phyloP scores from a whole-genome alignment of 192 early-diverging fungal species.

The Gaertneriomyces semiglobifer region DNA sequence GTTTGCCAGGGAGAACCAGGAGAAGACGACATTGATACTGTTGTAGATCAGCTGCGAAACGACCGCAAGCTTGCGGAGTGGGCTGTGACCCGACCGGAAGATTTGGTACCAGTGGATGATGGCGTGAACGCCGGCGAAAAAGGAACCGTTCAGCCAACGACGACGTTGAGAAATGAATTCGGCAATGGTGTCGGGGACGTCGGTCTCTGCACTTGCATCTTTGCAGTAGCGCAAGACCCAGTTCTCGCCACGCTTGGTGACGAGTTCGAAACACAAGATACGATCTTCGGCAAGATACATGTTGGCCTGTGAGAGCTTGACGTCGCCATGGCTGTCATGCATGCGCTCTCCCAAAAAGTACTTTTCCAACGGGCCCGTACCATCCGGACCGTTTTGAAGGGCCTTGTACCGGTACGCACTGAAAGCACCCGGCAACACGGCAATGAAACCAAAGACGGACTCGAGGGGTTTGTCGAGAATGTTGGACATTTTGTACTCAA shows the following conservation, averaged over 20 bases:
- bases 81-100: conserved; percentile 64
- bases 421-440: conserved; percentile 88
- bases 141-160: conserved; percentile 82
- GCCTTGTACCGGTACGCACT: conserved; percentile 76
- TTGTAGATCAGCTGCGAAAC: conserved; percentile 66
- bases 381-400: conserved; percentile 62
- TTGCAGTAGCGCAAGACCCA: conserved; percentile 72
- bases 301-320: conserved; percentile 66
- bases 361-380: conserved; percentile 62
- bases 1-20: conserved; percentile 72
- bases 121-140: conserved; percentile 77
- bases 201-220: conserved; percentile 72
- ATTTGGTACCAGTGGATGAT: conserved; percentile 67
- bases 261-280: conserved; percentile 81
- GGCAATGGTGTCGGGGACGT: conserved; percentile 71
- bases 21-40: conserved; percentile 61
- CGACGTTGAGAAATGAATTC: conserved; percentile 76
- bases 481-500: conserved; percentile 88
- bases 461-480: conserved; percentile 77
- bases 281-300: conserved; percentile 72
- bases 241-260: conserved; percentile 68
- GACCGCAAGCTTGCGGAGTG: conserved; percentile 59
- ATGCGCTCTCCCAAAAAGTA: conserved; percentile 76
- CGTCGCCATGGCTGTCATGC: conserved; percentile 40
- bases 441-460: conserved; percentile 91